Evolutionary conservation across 2,329 filamentous ascomycete species (phyloP), one percentile per base, ranked within the genome.

Genomic region (Neonectria ditissima): DNA sequence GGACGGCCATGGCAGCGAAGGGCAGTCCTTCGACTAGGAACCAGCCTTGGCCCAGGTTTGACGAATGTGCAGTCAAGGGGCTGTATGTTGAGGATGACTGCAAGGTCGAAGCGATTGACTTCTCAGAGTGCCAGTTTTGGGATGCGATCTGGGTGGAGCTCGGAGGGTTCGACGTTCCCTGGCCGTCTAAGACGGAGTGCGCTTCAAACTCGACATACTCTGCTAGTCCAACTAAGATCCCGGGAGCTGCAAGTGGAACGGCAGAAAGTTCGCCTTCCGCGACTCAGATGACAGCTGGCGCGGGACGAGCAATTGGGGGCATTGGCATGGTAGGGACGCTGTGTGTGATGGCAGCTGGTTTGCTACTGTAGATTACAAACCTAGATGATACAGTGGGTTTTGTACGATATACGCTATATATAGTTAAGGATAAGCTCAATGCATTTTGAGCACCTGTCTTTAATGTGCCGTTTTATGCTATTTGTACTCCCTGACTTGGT

Each of bases 81-180:
- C 32, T 65, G 11, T 30, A 30, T 6, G 20, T 65, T 1, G 22
- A 57, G 22, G 54, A 58, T 10, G 41, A 13, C 6, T 51, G 50
- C 9, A 28, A 30, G 7, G 28, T 41, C 2, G 18, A 28, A 3
- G 24, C 32, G 13, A 26, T 67, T 1, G 65, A 66, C 32, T 68
- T 63, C 54, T 56, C 48, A 4, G 67, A 69, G 56, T 71, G 67
- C 26, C 30, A 64, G 37, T 65, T 71, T 28, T 71, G 65, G 68
- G 69, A 69, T 52, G 50, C 20, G 4, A 56, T 71, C 18, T 69
- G 61, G 56, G 60, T 8, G 16, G 24, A 59, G 26, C 24, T 67
- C 2, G 69, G 69, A 7, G 54, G 58, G 8, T 53, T 47, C 22
- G 41, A 30, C 22, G 20, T 59, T 16, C 32, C 57, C 41, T 59